phyloP scores from a whole-genome alignment of 73 alveolate genomes.

The Paramecium biaurelia region DNA sequence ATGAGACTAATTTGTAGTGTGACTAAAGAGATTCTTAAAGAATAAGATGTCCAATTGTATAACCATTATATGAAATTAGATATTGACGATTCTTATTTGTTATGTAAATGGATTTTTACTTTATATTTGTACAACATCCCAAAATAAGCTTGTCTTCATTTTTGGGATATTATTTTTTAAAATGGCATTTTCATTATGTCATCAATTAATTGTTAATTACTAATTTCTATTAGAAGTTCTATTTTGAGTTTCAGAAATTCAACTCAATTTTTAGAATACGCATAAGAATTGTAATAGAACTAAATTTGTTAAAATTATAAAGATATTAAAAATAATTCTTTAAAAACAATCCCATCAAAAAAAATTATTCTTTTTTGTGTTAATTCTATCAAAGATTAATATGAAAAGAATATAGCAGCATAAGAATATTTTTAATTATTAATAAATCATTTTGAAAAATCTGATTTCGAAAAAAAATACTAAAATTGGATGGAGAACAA shows the following conservation, averaged over 20 bases:
- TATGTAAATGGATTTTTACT: constrained; percentile 32
- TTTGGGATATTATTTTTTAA: constrained; percentile 9
- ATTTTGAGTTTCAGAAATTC: background rate
- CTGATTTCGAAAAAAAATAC: background rate
- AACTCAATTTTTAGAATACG: background rate
- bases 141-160: background rate
- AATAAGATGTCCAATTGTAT: constrained; percentile 6
- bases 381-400: background rate
- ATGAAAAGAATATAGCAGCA: background rate
- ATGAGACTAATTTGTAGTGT: background rate
- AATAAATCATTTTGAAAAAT: background rate
- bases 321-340: background rate
- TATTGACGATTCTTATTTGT: background rate
- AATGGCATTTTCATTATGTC: constrained; percentile 22
- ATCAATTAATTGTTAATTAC: background rate
- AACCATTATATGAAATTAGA: background rate
- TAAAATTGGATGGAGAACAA: background rate
- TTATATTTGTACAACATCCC: constrained; percentile 10
- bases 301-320: background rate
- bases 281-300: background rate
- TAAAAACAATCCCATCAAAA: background rate
- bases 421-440: background rate
- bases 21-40: background rate
- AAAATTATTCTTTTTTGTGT: background rate
- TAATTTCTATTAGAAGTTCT: background rate